Conservation (phyloP, 2,329 filamentous ascomycete genomes). For the Acrocalymma vagum region DNA sequence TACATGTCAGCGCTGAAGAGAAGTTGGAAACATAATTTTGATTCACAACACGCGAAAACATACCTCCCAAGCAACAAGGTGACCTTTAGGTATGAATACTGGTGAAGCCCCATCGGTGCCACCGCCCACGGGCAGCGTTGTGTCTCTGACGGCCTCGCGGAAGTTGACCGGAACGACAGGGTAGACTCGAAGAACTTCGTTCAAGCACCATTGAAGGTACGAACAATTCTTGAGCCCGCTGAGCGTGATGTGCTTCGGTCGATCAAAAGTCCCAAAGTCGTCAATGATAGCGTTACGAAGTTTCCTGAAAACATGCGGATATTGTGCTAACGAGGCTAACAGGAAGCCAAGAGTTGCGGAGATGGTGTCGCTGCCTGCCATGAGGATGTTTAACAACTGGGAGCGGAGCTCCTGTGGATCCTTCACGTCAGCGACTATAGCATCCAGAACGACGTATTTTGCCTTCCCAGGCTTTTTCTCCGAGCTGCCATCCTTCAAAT, state of each 20-base stretch:
- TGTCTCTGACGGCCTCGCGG: slow-evolving; percentile 28
- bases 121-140: slow-evolving; percentile 36
- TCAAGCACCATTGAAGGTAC: slow-evolving; percentile 31
- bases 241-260: slow-evolving; percentile 12
- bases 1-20: too few relatives aligned
- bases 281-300: slow-evolving; percentile 45
- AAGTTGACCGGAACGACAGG: slow-evolving; percentile 31
- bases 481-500: too few relatives aligned
- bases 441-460: too few relatives aligned
- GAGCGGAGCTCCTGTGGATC: too few relatives aligned
- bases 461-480: too few relatives aligned
- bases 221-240: slow-evolving; percentile 13
- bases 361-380: slow-evolving; percentile 64
- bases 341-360: slow-evolving; percentile 42
- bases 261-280: slow-evolving; percentile 46
- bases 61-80: too few relatives aligned
- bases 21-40: too few relatives aligned
- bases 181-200: slow-evolving; percentile 32
- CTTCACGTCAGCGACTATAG: too few relatives aligned
- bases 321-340: slow-evolving; percentile 36
- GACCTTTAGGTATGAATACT: slow-evolving; percentile 28
- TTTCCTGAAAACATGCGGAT: slow-evolving; percentile 46
- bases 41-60: too few relatives aligned
- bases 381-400: slow-evolving; percentile 61
- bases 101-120: slow-evolving; percentile 31